Base-by-base conservation (phyloP, 805 yeast genomes). In the Maudiozyma serrabonitensis region DNA sequence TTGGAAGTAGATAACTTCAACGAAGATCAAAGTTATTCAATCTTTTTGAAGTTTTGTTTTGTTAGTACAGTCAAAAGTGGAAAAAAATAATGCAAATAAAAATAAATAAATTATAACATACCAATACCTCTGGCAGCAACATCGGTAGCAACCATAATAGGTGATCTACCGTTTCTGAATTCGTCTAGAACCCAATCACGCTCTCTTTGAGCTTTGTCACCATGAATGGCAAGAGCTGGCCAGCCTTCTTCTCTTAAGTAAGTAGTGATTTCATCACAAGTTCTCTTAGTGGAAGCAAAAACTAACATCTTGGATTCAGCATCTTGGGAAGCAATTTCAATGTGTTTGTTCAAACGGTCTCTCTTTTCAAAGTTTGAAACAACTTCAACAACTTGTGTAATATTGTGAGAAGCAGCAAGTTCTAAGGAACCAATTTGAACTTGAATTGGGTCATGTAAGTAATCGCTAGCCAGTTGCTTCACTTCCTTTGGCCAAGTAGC, bases 71-170 rank as follows among this genome's bases (percentile, higher is more conserved):
- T 46, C 51, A 43, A 38, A 34, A 28, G 23, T 43, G 21, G 37
- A 43, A 28, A 38, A 38, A 21, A 21, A 21, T 4, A 21, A 21
- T 21, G 41, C 50, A 46, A 43, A 46, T 52, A 49, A 47, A 26
- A 51, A 52, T 50, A 53, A 47, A 46, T 50, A 53, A 55, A 58
- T 51, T 39, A 42, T 52, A 69, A 87, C 96, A 73, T 87, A 88
- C 96, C 97, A 75, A 93, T 89, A 82, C 99, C 99, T 80, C 99
- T 87, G 58, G 99, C 96, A 55, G 99, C 99, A 69, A 93, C 99
- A 72, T 93, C 99, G 56, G 99, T 93, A 54, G 99, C 99, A 68
- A 90, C 96, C 97, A 93, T 89, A 64, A 93, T 84, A 57, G 96
- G 96, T 49, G 95, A 82, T 71, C 82, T 86, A 62, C 98, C 98